Evolutionary conservation across 1,284 basidiomycete species (phyloP).

Genomic region (Phellopilus nigrolimitatus): DNA sequence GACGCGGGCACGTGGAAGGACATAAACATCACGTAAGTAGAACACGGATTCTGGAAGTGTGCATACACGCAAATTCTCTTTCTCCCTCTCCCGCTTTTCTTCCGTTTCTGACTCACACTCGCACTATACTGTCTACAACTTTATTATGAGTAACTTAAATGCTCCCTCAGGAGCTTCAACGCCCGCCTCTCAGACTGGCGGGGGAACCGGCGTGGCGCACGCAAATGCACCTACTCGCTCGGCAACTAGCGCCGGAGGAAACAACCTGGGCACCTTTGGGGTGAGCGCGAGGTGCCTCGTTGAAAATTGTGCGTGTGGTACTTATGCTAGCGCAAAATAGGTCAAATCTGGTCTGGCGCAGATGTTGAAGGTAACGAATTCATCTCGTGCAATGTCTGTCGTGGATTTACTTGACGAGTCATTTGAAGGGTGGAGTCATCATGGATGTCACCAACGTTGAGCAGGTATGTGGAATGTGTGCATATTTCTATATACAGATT

Average conservation of each 20-base stretch:
- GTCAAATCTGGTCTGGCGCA: slow-evolving; percentile 93
- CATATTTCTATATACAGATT: not conserved
- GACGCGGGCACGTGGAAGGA: not conserved
- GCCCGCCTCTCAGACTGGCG: not conserved
- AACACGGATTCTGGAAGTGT: not conserved
- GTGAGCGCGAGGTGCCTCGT: slow-evolving; percentile 35
- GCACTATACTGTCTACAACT: not conserved
- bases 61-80: slow-evolving; percentile 1
- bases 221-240: slow-evolving; percentile 8
- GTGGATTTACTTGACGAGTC: slow-evolving; percentile 21
- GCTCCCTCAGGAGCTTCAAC: not conserved
- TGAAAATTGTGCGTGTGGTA: not conserved
- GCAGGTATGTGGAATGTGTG: slow-evolving; percentile 53
- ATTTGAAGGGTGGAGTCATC: slow-evolving; percentile 75
- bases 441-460: slow-evolving; percentile 89
- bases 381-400: slow-evolving; percentile 5
- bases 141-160: not conserved
- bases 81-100: not conserved
- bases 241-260: slow-evolving; percentile 34
- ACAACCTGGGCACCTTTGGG: slow-evolving; percentile 79
- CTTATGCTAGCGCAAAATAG: slow-evolving; percentile 31
- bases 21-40: no score
- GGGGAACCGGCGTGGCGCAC: not conserved
- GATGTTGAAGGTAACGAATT: slow-evolving; percentile 76
- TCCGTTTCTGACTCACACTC: slow-evolving; percentile 6